Percentiles rank a stretch among this genome's conserved stretches.
These are phyloP conservation scores for Euphorbia pulcherrima DNA, from an alignment of 345 rosid genomes.

Conservation along the genomic window DNA sequence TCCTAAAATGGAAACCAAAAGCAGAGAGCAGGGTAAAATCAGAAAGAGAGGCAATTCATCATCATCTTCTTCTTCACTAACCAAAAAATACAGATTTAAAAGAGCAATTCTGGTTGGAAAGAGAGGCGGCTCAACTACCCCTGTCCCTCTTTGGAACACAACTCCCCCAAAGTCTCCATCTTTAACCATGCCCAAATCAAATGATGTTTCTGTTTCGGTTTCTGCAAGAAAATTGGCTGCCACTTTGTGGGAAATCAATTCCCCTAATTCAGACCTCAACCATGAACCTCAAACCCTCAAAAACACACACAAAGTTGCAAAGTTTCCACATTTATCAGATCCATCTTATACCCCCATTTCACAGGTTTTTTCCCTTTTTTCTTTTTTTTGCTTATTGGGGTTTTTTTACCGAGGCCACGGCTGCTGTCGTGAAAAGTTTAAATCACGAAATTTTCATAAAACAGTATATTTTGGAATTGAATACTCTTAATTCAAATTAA, in stretches of 20 bases:
- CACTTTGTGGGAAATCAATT: conserved; percentile 76
- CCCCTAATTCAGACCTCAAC: conserved; percentile 31
- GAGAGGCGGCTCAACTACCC: conserved; percentile 61
- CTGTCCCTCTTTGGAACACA: conserved; percentile 63
- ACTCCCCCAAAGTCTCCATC: conserved; percentile 33
- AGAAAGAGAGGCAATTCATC: conserved; percentile 89
- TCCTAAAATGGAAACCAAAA: conserved; percentile 31
- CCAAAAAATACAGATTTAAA: conserved; percentile 66
- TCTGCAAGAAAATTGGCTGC: conserved; percentile 93
- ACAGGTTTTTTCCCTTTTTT: conserved; percentile 32
- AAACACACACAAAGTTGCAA: conserved; percentile 28
- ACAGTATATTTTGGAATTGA: no score
- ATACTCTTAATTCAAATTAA: no score
- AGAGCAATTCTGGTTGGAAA: conserved; percentile 67
- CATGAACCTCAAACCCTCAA: conserved; percentile 34
- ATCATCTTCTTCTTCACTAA: conserved; percentile 73
- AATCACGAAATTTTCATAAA: no score
- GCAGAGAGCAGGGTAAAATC: conserved; percentile 55
- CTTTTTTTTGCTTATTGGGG: neutral
- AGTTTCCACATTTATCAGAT: conserved; percentile 47
- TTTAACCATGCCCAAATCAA: conserved; percentile 32
- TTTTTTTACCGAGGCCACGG: neutral
- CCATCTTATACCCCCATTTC: conserved; percentile 48
- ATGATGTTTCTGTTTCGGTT: conserved; percentile 33
- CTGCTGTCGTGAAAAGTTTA: no score